phyloP scores from a whole-genome alignment of 2,329 filamentous ascomycete genomes.

The Fusarium denticulatum region DNA sequence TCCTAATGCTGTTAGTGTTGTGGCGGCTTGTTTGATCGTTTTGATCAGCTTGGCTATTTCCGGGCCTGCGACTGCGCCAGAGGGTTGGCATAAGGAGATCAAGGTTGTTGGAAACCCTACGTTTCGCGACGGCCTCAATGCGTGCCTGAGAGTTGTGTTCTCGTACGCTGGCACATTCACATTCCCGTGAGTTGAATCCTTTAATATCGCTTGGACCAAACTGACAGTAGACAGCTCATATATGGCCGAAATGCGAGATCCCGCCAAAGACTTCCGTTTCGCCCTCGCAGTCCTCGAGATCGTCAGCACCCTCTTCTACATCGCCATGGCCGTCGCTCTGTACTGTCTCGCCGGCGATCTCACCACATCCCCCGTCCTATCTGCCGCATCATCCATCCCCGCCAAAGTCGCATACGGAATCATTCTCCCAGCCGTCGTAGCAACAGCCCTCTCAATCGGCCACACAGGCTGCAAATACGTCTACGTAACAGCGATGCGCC shows the following conservation, averaged over 20 bases:
- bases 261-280: slow-evolving; percentile 35
- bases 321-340: slow-evolving; percentile 35
- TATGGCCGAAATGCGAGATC: slow-evolving; percentile 42
- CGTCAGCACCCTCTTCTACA: slow-evolving; percentile 39
- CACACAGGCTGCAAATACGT: slow-evolving; percentile 44
- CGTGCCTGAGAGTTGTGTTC: slow-evolving; percentile 37
- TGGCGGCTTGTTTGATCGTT: slow-evolving; percentile 32
- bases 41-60: slow-evolving; percentile 33
- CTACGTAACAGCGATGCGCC: slow-evolving; percentile 28
- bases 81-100: slow-evolving; percentile 33
- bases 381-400: slow-evolving; percentile 31
- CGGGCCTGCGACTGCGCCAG: slow-evolving; percentile 30
- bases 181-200: slow-evolving; percentile 25
- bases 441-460: slow-evolving; percentile 37
- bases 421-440: slow-evolving; percentile 38
- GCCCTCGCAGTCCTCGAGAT: slow-evolving; percentile 37
- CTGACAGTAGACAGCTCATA: slow-evolving; percentile 2
- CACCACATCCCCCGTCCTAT: slow-evolving; percentile 37
- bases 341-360: slow-evolving; percentile 41
- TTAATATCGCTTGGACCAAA: accelerated
- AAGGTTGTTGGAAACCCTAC: slow-evolving; percentile 28
- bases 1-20: slow-evolving; percentile 35
- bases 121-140: slow-evolving; percentile 40
- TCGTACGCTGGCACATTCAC: slow-evolving; percentile 43
- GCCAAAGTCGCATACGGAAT: slow-evolving; percentile 44